Percentiles rank a stretch among this genome's conserved stretches.
Evolutionary conservation across 2,329 filamentous ascomycete genomes (phyloP).

Genomic region (Aspergillus unguis): DNA sequence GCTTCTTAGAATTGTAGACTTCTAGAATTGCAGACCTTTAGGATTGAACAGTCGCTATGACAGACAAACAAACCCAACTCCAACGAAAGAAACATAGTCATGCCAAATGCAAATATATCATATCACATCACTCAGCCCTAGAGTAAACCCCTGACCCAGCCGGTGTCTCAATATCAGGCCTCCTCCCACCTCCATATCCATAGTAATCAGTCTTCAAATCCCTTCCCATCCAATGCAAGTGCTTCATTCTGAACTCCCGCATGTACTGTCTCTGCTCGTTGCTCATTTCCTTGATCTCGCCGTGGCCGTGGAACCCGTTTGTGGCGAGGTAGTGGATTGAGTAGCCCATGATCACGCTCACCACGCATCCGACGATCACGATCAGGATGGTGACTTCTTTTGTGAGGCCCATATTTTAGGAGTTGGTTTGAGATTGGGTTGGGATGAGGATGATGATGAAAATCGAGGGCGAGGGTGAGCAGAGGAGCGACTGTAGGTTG

Average conservation of each 20-base stretch:
- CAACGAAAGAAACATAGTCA: too few relatives aligned
- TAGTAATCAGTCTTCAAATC: constrained; percentile 1
- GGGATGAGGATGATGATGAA: background rate
- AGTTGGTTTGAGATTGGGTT: background rate
- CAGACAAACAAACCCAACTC: too few relatives aligned
- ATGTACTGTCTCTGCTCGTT: constrained; percentile 30
- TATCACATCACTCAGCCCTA: background rate
- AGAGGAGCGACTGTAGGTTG: background rate
- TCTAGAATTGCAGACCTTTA: too few relatives aligned
- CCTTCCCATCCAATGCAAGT: constrained; percentile 21
- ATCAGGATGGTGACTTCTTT: constrained; percentile 18
- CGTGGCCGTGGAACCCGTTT: constrained; percentile 16
- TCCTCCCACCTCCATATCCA: background rate
- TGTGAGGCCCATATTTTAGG: constrained; percentile 5
- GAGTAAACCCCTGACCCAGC: background rate
- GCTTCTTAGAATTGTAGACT: too few relatives aligned
- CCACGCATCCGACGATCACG: constrained; percentile 22
- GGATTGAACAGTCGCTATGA: too few relatives aligned
- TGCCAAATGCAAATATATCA: too few relatives aligned
- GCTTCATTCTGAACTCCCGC: constrained; percentile 24
- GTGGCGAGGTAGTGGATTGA: constrained; percentile 21
- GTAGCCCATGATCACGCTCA: constrained; percentile 27
- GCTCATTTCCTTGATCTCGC: constrained; percentile 13
- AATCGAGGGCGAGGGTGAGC: background rate
- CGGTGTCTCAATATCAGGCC: background rate